Evolutionary conservation across 768 basidiomycete genomes (phyloP), one percentile per base, ranked within the genome.

Genomic region (Lenzites betulinus): DNA sequence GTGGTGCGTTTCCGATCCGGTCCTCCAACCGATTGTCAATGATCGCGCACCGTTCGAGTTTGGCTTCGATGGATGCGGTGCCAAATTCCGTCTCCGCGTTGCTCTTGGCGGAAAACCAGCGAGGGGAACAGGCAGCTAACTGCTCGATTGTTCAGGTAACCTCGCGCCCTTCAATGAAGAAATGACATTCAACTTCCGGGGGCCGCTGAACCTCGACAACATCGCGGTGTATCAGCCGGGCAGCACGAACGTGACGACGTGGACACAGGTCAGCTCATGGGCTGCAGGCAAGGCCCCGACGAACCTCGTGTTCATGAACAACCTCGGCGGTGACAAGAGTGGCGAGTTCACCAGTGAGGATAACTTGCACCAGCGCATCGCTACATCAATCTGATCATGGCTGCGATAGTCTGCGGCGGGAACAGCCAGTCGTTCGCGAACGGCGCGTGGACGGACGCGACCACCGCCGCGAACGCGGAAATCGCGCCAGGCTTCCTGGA

Each of bases 261-360:
- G 70, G 70, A 59, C 60, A 42, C 62, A 64, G 58, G 54, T 51
- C 18, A 71, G 70, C 36, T 60, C 65, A 9, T 71, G 67, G 67
- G 59, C 57, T 2, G 51, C 60, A 1, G 68, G 69, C 30, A 28
- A 60, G 33, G 26, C 59, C 20, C 58, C 67, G 25, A 59, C 62
- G 23, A 71, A 71, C 62, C 58, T 71, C 35, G 70, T 71, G n/a
- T 70, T 70, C 58, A 71, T 71, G 70, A 70, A 69, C 65, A 69
- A 71, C 66, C 44, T 54, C 22, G 70, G 70, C 38, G 70, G 70
- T 2, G 66, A 62, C 6, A 55, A 55, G 20, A 68, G 64, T 35
- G 70, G 70, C 33, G 64, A 58, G 33, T 71, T 66, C 62, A 59
- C 65, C 7, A 69, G 67, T 69, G 49, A 41, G 67, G 44, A 2